Conservation (phyloP, 1,284 basidiomycete genomes). For the Anthracocystis walkeri region DNA sequence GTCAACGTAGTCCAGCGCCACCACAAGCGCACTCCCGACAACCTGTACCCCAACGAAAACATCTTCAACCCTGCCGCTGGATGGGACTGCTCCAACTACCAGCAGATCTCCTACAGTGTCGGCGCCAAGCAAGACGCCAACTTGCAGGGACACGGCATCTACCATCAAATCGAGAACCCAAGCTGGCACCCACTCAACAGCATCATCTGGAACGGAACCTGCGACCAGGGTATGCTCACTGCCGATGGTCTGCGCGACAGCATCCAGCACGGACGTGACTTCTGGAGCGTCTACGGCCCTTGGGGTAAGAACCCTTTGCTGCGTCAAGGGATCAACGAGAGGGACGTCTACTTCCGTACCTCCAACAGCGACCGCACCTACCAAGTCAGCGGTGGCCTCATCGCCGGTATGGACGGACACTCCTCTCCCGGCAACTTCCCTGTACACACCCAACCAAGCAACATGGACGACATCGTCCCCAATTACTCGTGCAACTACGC, state of each 20-base stretch:
- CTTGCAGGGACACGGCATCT: conserved; percentile 64
- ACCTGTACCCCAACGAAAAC: conserved; percentile 73
- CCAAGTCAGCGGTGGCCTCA: conserved; percentile 73
- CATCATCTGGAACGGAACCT: conserved; percentile 75
- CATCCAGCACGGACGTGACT: conserved; percentile 74
- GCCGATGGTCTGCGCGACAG: conserved; percentile 73
- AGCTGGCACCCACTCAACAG: conserved; percentile 72
- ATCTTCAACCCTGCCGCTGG: conserved; percentile 70
- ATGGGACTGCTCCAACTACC: conserved; percentile 53
- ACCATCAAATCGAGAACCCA: conserved; percentile 71
- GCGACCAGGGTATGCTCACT: conserved; percentile 74
- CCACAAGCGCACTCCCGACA: conserved; percentile 70
- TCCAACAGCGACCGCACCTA: conserved; percentile 73
- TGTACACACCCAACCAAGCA: conserved; percentile 66
- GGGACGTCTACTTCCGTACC: conserved; percentile 72
- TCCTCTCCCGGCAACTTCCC: conserved; percentile 28
- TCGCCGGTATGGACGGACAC: conserved; percentile 73
- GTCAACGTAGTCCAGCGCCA: conserved; percentile 57
- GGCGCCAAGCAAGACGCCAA: conserved; percentile 20
- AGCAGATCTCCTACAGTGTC: conserved; percentile 41
- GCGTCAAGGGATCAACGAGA: conserved; percentile 68
- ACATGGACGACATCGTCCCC: conserved; percentile 73
- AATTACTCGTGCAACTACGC: conserved; percentile 73
- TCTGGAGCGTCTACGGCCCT: conserved; percentile 73
- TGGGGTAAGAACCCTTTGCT: conserved; percentile 72